Evolutionary conservation across 2,329 filamentous ascomycete genomes (phyloP), one percentile per base, ranked within the genome.

Genomic region (Xylaria sp.): DNA sequence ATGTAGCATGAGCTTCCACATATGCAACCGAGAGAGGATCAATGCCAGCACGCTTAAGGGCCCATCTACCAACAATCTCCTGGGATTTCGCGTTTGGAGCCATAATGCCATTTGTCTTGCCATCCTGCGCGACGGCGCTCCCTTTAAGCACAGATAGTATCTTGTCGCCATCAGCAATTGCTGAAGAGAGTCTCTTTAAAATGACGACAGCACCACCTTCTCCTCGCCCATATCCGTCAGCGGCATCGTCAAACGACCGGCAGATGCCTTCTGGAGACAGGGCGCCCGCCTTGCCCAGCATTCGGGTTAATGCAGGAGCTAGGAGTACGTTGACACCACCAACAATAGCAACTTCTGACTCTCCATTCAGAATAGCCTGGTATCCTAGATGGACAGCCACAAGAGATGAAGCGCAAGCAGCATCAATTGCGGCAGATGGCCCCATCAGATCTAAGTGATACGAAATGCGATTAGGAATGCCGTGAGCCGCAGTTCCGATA

Each of bases 401-500:
- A 8, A 63, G 53, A 8, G 61, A 64, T 5, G 53, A 39, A 10
- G 61, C 61, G 18, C 61, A 64, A 10, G 61, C 61, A 10, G 61
- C 61, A 25, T 64, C 61, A 20, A 64, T n/a, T 46, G 61, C 61
- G 4, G 25, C 34, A 20, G 52, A 58, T 7, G 61, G 61, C 1
- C 61, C 61, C 61, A 64, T 64, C 4, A 64, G 45, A 23, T 64
- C 25, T 5, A 64, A 52, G 8, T 52, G 43, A 23, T 64, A 64
- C 0, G 61, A 64, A 13, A 64, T 64, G 2, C 60, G 50, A 69
- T 80, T 78, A 8, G 79, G 75, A 8, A 82, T 72, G 6, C 79
- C 79, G 52, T 76, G 78, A 36, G 73, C 76, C 0, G 79, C 78
- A 0, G 79, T 82, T 0, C 81, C 81, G 41, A 81, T 81, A 2